phyloP scores from a whole-genome alignment of 805 yeast genomes.

The Soucietia sequanensis region DNA sequence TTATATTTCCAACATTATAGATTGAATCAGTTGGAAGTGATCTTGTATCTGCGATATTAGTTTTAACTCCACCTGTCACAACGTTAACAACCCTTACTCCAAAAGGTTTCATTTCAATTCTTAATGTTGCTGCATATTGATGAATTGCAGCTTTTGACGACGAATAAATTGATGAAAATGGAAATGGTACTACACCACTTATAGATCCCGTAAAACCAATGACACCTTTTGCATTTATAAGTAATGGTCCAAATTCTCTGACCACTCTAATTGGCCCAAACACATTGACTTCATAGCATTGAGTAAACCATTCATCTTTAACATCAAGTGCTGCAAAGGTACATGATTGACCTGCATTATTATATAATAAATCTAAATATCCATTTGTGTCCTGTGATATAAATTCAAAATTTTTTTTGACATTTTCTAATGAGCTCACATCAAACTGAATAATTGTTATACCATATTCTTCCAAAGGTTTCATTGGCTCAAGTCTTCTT shows the following conservation, averaged over 20 bases:
- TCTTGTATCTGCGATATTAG: slow-evolving; percentile 67
- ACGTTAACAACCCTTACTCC: slow-evolving; percentile 69
- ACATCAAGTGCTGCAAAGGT: slow-evolving; percentile 70
- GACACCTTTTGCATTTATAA: slow-evolving; percentile 66
- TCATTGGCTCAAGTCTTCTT: slow-evolving; percentile 62
- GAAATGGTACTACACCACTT: slow-evolving; percentile 65
- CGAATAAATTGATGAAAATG: slow-evolving; percentile 65
- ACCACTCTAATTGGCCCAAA: slow-evolving; percentile 66
- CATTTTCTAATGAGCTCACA: slow-evolving; percentile 52
- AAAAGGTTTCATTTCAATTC: slow-evolving; percentile 68
- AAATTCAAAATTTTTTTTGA: slow-evolving; percentile 40
- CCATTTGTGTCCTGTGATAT: slow-evolving; percentile 45
- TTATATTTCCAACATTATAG: slow-evolving; percentile 51
- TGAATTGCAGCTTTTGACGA: slow-evolving; percentile 77
- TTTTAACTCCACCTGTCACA: slow-evolving; percentile 73
- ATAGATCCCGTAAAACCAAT: slow-evolving; percentile 75
- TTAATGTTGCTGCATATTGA: slow-evolving; percentile 61
- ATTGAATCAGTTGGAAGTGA: slow-evolving; percentile 56
- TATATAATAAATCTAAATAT: slow-evolving; percentile 58
- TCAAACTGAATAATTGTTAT: slow-evolving; percentile 54
- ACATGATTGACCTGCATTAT: slow-evolving; percentile 79
- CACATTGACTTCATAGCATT: slow-evolving; percentile 64
- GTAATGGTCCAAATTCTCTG: slow-evolving; percentile 52
- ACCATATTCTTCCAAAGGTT: slow-evolving; percentile 43
- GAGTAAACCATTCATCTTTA: slow-evolving; percentile 48